A percentile compares a stretch with the other conserved stretches of the same genome.
phyloP scores from a whole-genome alignment of 805 yeast species.

The Schizosaccharomyces osmophilus region DNA sequence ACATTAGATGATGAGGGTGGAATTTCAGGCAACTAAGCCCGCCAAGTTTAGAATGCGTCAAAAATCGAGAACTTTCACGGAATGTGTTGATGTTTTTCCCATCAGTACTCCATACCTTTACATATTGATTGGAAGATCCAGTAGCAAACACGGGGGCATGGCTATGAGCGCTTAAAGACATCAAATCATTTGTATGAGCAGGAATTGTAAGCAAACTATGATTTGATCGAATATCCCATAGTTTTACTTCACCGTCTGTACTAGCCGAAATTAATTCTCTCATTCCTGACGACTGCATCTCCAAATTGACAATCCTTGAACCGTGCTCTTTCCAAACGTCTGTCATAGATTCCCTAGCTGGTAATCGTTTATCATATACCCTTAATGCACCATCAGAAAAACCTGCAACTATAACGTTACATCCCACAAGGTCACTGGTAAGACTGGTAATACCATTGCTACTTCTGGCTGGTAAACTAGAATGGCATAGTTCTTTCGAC shows the following conservation, averaged over 20 bases:
- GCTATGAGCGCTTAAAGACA: slow-evolving; percentile 67
- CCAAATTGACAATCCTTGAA: slow-evolving; percentile 46
- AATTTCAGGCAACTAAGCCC: slow-evolving; percentile 40
- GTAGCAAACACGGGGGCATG: slow-evolving; percentile 89
- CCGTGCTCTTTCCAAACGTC: slow-evolving; percentile 44
- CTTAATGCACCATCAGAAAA: slow-evolving; percentile 75
- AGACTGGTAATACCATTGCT: slow-evolving; percentile 68
- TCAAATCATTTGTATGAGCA: slow-evolving; percentile 29
- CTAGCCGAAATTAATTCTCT: slow-evolving; percentile 66
- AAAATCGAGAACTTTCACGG: slow-evolving; percentile 19
- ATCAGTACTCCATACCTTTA: slow-evolving; percentile 63
- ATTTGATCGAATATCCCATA: slow-evolving; percentile 72
- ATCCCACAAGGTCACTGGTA: slow-evolving; percentile 89
- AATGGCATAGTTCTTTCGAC: slow-evolving; percentile 63
- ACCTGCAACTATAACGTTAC: slow-evolving; percentile 72
- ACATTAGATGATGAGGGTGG: slow-evolving; percentile 87
- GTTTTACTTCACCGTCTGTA: slow-evolving; percentile 52
- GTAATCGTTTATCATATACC: slow-evolving; percentile 73
- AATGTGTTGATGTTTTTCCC: slow-evolving; percentile 51
- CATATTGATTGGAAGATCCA: slow-evolving; percentile 38
- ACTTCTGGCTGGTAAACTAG: slow-evolving; percentile 77
- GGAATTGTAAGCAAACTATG: slow-evolving; percentile 43
- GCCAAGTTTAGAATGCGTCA: slow-evolving; percentile 8
- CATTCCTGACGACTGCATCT: slow-evolving; percentile 90
- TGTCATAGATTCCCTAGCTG: slow-evolving; percentile 65